Percentiles rank a stretch among this genome's conserved stretches.
phyloP scores from a whole-genome alignment of 1,284 basidiomycete genomes.

The Phlebopus sp. region DNA sequence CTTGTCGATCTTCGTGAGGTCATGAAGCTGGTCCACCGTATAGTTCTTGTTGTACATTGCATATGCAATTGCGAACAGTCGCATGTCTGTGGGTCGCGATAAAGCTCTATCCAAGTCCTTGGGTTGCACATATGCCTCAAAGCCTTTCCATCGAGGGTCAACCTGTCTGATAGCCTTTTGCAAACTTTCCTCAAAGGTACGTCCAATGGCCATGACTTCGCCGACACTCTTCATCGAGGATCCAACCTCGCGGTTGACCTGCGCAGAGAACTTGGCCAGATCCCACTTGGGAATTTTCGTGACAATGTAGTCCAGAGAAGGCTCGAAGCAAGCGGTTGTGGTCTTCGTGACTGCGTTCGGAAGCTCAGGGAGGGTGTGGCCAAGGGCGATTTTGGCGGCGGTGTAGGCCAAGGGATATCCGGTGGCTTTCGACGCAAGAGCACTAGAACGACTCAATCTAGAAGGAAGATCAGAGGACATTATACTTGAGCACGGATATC shows the following conservation, averaged over 20 bases:
- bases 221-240: constrained; percentile 99
- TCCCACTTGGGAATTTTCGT: constrained; percentile 99
- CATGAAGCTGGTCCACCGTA: constrained; percentile 86
- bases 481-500: background rate
- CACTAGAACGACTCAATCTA: constrained; percentile 67
- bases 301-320: constrained; percentile 99
- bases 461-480: constrained; percentile 7
- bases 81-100: constrained; percentile 80
- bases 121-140: constrained; percentile 79
- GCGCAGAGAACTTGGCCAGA: constrained; percentile 91
- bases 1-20: constrained; percentile 97
- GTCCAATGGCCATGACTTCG: constrained; percentile 99
- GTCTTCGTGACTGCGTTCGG: constrained; percentile 99
- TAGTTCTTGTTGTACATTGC: constrained; percentile 96
- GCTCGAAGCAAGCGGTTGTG: constrained; percentile 99
- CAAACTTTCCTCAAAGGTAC: constrained; percentile 97
- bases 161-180: constrained; percentile 99
- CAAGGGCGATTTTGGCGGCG: constrained; percentile 98
- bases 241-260: constrained; percentile 94
- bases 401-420: constrained; percentile 99
- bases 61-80: constrained; percentile 95
- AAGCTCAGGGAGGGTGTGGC: constrained; percentile 95
- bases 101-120: constrained; percentile 84
- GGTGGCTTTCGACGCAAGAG: constrained; percentile 97
- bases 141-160: constrained; percentile 85